phyloP scores from a whole-genome alignment of 169 alveolate species.

The Plasmodium fragile region DNA sequence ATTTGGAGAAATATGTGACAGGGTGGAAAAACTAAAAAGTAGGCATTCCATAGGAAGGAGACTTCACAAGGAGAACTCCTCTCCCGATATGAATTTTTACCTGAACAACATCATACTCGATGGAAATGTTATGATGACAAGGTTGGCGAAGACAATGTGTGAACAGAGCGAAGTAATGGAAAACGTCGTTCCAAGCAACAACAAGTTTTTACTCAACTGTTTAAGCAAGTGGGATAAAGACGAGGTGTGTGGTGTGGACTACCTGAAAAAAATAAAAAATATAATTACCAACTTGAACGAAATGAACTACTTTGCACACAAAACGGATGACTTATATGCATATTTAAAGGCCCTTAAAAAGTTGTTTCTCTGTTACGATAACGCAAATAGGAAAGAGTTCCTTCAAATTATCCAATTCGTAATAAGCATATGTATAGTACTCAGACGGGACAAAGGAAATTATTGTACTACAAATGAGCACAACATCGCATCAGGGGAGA shows the following conservation, averaged over 20 bases:
- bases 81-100: constrained; percentile 17
- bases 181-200: constrained; percentile 23
- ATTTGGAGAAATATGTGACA: constrained; percentile 8
- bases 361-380: constrained; percentile 24
- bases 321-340: constrained; percentile 22
- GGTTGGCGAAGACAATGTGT: not conserved
- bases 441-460: not conserved
- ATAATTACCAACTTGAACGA: constrained; percentile 26
- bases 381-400: constrained; percentile 16
- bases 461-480: not conserved
- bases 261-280: constrained; percentile 21
- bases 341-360: constrained; percentile 53
- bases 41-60: not conserved
- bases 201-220: constrained; percentile 8
- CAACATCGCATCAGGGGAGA: too few relatives aligned
- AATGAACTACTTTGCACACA: constrained; percentile 19
- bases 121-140: constrained; percentile 16
- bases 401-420: constrained; percentile 11
- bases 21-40: constrained; percentile 8
- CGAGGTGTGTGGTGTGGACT: constrained; percentile 27
- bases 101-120: constrained; percentile 43
- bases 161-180: not conserved
- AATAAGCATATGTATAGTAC: constrained; percentile 23
- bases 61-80: not conserved
- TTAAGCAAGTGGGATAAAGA: constrained; percentile 32